These are phyloP conservation scores for Chromosphaera perkinsii DNA, from an alignment of 208 protist species.

Conservation along the genomic window DNA sequence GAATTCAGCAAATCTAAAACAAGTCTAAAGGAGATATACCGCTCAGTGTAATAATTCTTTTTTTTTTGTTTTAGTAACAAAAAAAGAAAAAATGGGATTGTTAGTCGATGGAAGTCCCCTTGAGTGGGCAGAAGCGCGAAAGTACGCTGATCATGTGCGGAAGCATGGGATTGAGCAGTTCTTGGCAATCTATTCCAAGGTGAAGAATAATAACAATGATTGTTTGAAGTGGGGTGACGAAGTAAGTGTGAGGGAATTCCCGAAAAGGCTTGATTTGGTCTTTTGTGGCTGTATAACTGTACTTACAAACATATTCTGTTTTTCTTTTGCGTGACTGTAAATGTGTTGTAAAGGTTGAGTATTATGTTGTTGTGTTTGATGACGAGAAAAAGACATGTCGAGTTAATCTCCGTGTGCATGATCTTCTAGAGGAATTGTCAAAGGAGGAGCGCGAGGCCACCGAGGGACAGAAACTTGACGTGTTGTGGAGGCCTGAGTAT, in stretches of 20 bases:
- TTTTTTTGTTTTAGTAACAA: no score
- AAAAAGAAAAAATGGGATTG: no score
- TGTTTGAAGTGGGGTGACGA: slow-evolving; percentile 34
- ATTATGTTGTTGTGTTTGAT: slow-evolving; percentile 59
- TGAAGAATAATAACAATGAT: slow-evolving; percentile 14
- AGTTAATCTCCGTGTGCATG: neutral
- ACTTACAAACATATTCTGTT: no score
- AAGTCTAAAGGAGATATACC: no score
- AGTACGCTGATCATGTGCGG: slow-evolving; percentile 27
- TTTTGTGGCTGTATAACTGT: slow-evolving; percentile 16
- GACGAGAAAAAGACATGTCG: slow-evolving; percentile 14
- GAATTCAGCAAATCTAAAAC: no score
- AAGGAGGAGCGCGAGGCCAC: neutral
- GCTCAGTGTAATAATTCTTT: no score
- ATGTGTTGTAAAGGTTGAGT: slow-evolving; percentile 29
- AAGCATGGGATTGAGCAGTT: slow-evolving; percentile 34
- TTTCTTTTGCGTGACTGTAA: no score
- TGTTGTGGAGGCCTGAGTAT: slow-evolving; percentile 35
- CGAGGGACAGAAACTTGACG: slow-evolving; percentile 7
- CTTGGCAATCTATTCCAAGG: slow-evolving; percentile 14
- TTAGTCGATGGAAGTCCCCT: slow-evolving; percentile 13
- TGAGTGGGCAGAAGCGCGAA: slow-evolving; percentile 14
- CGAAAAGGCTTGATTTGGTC: neutral
- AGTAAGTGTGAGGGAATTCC: slow-evolving; percentile 14
- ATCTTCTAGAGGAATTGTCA: slow-evolving; percentile 1